Percentiles rank a stretch among this genome's conserved stretches.
Evolutionary conservation across 129 eudicot genomes (phyloP).

Genomic region (Cynara cardunculus): DNA sequence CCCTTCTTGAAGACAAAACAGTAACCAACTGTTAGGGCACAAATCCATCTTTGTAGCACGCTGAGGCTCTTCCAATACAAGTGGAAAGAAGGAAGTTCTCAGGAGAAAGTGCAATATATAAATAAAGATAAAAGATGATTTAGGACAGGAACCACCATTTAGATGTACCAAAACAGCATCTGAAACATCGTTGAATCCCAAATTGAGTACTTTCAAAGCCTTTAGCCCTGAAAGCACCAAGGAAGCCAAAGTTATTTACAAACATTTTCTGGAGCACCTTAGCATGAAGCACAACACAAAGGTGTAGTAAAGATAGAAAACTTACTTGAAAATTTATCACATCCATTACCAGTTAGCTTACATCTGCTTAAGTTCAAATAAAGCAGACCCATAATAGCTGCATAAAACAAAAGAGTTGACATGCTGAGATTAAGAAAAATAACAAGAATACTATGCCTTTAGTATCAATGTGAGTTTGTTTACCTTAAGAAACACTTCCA

Average conservation of each 20-base stretch:
- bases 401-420: neutral
- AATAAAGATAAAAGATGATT: neutral
- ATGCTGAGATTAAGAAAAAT: neutral
- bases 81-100: neutral
- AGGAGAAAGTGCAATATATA: neutral
- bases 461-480: neutral
- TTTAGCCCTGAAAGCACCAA: constrained; percentile 55
- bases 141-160: constrained; percentile 20
- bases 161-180: constrained; percentile 49
- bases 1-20: neutral
- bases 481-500: neutral
- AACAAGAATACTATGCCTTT: neutral
- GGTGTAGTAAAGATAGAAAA: neutral
- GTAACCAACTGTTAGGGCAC: too few relatives aligned
- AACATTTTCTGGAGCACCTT: constrained; percentile 44
- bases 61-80: neutral
- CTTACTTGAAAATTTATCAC: constrained; percentile 10
- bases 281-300: constrained; percentile 36
- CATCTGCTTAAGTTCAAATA: constrained; percentile 65
- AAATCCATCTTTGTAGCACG: neutral
- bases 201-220: constrained; percentile 57
- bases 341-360: constrained; percentile 2
- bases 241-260: constrained; percentile 47
- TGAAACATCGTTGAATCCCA: constrained; percentile 78
- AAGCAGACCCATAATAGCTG: constrained; percentile 47